Evolutionary conservation across 139 green algal genomes (phyloP), one percentile per base, ranked within the genome.

Genomic region (Zygnema cylindricum): DNA sequence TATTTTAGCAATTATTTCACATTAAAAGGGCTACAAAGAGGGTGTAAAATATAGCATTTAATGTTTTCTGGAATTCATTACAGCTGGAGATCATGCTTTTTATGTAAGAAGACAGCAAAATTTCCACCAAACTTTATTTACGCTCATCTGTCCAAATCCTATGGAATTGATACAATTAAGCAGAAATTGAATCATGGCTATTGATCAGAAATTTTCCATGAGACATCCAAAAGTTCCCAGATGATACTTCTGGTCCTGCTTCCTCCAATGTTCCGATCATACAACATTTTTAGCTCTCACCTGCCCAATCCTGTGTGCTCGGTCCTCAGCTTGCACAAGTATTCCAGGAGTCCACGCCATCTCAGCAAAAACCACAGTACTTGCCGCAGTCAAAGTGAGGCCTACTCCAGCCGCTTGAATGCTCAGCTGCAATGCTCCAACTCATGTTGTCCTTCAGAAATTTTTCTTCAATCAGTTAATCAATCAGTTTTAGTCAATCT

Each of bases 351-450:
- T 93, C 94, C 93, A 96, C 39, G 87, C 87, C 22, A 93, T 73
- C 91, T 96, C 94, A 23, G 89, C 87, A 85, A 98, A 96, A 49
- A 98, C 94, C 1, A 94, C 93, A 30, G 77, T 89, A 33, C 57
- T 76, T 32, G 93, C 91, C 0, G 76, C 91, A 1, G 95, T 97
- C 21, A 98, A 92, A 0, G 95, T 98, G 35, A 98, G 91, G 32
- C 96, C 96, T 35, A 94, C 93, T 38, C 95, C 95, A 0, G 96
- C 95, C 11, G 95, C 95, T 41, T 91, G 90, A 86, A 96, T 91
- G 32, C 32, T 71, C 55, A 91, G 87, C 87, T 84, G 71, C 1
- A 76, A 89, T 71, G 3, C 36, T 7, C n/a, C 57, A 21, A 43
- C 30, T 33, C 41, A n/a, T n/a, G n/a, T n/a, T n/a, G n/a, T n/a